phyloP scores from a whole-genome alignment of 2,329 filamentous ascomycete genomes.

The Neopestalotiopsis rosae region DNA sequence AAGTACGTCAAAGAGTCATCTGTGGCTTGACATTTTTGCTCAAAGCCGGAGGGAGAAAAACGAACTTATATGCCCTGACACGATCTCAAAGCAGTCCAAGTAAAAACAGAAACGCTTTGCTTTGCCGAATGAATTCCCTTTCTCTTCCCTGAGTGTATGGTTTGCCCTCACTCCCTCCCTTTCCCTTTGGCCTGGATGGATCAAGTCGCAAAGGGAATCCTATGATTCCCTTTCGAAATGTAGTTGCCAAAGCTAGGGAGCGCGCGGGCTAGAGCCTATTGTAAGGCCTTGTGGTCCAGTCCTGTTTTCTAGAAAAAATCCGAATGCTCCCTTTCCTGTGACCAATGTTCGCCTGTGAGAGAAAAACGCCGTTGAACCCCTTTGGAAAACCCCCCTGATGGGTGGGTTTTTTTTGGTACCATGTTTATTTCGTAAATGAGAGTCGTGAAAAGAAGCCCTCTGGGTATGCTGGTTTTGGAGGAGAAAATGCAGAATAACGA shows the following conservation, averaged over 20 bases:
- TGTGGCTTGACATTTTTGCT: neutral
- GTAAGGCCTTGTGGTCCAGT: neutral
- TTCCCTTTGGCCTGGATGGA: neutral
- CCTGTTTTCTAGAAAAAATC: neutral
- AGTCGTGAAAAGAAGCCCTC: conserved; percentile 16
- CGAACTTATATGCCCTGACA: neutral
- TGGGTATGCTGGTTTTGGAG: conserved; percentile 3
- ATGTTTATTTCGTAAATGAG: conserved; percentile 13
- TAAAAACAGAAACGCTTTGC: neutral
- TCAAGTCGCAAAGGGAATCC: neutral
- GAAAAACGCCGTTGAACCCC: neutral
- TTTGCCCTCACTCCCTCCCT: neutral
- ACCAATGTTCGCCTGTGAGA: neutral
- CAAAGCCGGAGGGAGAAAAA: neutral
- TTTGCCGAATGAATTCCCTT: neutral
- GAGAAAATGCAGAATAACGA: conserved; percentile 15
- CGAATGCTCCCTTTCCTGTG: neutral
- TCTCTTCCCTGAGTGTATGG: no score
- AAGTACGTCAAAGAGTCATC: neutral
- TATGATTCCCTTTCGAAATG: no score
- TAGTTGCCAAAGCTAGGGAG: neutral
- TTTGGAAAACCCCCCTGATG: neutral
- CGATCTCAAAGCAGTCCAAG: no score
- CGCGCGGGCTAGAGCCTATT: neutral
- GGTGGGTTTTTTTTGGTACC: neutral